A percentile compares a stretch with the other conserved stretches of the same genome.
These are phyloP conservation scores for Oryza brachyantha DNA, from an alignment of 176 grass and related monocot species.

Conservation along the genomic window DNA sequence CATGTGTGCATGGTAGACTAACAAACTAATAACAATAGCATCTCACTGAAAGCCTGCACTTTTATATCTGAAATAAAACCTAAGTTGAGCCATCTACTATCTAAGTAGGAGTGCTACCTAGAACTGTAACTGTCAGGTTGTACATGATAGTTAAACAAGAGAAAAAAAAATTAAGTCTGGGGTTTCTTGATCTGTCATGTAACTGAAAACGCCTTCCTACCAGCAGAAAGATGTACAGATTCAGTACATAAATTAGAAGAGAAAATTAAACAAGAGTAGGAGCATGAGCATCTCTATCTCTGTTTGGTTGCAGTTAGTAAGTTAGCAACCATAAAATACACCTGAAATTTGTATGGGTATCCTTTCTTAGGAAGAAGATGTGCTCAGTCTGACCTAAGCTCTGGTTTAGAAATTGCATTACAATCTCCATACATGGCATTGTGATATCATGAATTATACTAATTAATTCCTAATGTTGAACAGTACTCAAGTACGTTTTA, in stretches of 20 bases:
- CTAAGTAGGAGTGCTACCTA: background rate
- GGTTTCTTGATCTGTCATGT: background rate
- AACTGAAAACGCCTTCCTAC: background rate
- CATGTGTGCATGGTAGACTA: too few relatives aligned
- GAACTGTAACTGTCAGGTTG: background rate
- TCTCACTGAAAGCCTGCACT: too few relatives aligned
- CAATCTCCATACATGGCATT: background rate
- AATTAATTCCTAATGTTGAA: background rate
- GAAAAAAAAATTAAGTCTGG: background rate
- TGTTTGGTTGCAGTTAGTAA: background rate
- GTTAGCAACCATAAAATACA: conserved; percentile 6
- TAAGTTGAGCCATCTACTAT: background rate
- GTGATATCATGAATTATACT: too few relatives aligned
- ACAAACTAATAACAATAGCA: background rate
- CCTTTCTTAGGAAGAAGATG: background rate
- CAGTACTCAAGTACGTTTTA: too few relatives aligned
- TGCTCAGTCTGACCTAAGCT: background rate
- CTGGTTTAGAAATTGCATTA: background rate
- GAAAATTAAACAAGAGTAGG: background rate
- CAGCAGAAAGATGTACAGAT: background rate
- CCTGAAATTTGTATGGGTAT: background rate
- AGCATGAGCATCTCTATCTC: too few relatives aligned
- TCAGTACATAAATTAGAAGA: background rate
- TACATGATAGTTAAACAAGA: background rate
- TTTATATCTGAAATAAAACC: background rate